These are phyloP conservation scores for Hapsidospora chrysogenum DNA, from an alignment of 495 filamentous ascomycete genomes.

Conservation along the genomic window DNA sequence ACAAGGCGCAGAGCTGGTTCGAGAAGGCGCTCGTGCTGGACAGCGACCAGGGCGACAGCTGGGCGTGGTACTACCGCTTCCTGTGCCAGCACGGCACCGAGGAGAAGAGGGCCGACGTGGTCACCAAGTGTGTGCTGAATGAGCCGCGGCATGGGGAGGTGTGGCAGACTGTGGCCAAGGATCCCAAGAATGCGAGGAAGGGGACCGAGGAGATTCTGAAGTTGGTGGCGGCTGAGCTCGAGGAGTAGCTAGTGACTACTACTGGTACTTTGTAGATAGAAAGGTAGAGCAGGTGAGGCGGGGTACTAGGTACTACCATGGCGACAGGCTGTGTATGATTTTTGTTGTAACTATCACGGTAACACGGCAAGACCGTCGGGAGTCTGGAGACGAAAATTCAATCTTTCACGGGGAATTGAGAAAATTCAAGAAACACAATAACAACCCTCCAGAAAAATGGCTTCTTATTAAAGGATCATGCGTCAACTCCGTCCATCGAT, in stretches of 20 bases:
- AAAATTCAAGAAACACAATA: no score
- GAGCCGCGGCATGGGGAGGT: constrained; percentile 88
- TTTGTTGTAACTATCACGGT: no score
- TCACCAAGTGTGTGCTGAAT: constrained; percentile 53
- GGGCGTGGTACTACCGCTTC: constrained; percentile 98
- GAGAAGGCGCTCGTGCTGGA: constrained; percentile 84
- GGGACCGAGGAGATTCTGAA: constrained; percentile 67
- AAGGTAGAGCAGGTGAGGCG: no score
- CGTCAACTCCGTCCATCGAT: no score
- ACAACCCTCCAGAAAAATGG: no score
- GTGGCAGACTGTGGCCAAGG: constrained; percentile 76
- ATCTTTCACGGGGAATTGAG: no score
- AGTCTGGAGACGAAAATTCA: no score
- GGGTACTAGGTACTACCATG: no score
- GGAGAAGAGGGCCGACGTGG: constrained; percentile 71
- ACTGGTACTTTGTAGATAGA: no score
- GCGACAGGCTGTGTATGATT: no score
- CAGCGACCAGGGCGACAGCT: constrained; percentile 75
- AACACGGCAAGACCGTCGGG: no score
- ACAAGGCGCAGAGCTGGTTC: constrained; percentile 91
- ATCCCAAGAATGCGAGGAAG: constrained; percentile 61
- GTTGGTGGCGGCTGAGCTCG: constrained; percentile 45
- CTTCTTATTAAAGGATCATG: no score
- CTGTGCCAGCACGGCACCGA: constrained; percentile 76
- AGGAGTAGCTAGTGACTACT: constrained; percentile 16